Percentiles rank a stretch among this genome's conserved stretches.
Evolutionary conservation across 768 basidiomycete species (phyloP).

Genomic region (Boletus sensibilis): DNA sequence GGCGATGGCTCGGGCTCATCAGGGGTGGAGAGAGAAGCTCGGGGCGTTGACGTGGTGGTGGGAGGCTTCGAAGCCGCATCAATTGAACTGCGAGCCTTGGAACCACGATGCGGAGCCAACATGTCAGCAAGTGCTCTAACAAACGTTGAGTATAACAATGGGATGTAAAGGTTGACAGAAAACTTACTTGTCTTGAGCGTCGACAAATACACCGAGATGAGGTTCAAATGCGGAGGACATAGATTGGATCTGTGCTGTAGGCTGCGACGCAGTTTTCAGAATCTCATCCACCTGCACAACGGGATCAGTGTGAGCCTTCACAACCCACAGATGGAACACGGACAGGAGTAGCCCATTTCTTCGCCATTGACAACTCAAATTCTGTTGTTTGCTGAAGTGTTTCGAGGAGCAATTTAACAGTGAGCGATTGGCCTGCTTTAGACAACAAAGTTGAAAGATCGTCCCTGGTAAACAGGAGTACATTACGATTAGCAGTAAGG

Average conservation of each 20-base stretch:
- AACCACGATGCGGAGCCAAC: slow-evolving; percentile 74
- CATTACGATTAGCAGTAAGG: not conserved
- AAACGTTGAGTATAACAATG: not conserved
- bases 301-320: not conserved
- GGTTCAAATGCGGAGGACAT: slow-evolving; percentile 92
- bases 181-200: slow-evolving; percentile 93
- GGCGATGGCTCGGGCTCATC: slow-evolving; percentile 48
- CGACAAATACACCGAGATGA: slow-evolving; percentile 90
- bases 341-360: slow-evolving; percentile 80
- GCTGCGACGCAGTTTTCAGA: slow-evolving; percentile 50
- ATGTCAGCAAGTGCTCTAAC: slow-evolving; percentile 84
- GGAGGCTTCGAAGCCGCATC: slow-evolving; percentile 45
- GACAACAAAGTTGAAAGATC: slow-evolving; percentile 80
- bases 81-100: slow-evolving; percentile 63
- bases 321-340: slow-evolving; percentile 18
- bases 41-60: slow-evolving; percentile 31
- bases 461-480: slow-evolving; percentile 48
- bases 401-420: slow-evolving; percentile 80
- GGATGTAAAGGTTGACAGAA: not conserved
- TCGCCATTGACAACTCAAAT: slow-evolving; percentile 79
- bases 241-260: slow-evolving; percentile 53
- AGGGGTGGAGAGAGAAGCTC: slow-evolving; percentile 39
- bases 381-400: slow-evolving; percentile 83
- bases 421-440: slow-evolving; percentile 70
- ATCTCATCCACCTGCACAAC: slow-evolving; percentile 60